These are phyloP conservation scores for Nicotiana noctiflora DNA, from an alignment of 257 asterid genomes.

Conservation along the genomic window DNA sequence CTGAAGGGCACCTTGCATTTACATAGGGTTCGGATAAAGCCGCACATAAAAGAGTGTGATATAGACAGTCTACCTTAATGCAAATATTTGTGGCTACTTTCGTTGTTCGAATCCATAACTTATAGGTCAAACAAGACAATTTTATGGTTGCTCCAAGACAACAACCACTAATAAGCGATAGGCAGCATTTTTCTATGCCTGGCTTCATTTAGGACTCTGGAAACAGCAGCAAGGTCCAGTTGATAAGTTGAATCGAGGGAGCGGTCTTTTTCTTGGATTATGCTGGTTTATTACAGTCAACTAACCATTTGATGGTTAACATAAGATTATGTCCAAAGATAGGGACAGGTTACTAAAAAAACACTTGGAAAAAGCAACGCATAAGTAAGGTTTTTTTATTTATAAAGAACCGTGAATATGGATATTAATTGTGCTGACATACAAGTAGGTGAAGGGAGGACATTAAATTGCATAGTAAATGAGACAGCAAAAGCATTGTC, in stretches of 20 bases:
- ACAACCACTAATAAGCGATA: background rate
- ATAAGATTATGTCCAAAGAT: background rate
- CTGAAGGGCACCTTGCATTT: too few relatives aligned
- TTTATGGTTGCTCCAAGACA: too few relatives aligned
- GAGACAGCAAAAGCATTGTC: conserved; percentile 16
- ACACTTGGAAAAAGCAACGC: background rate
- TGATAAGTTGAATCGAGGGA: background rate
- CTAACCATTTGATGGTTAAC: background rate
- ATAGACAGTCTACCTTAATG: too few relatives aligned
- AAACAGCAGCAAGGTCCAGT: background rate
- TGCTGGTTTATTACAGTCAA: background rate
- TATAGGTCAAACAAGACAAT: too few relatives aligned
- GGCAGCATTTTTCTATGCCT: background rate
- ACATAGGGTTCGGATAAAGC: too few relatives aligned
- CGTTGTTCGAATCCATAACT: too few relatives aligned
- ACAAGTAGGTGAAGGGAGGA: conserved; percentile 44
- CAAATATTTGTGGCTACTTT: too few relatives aligned
- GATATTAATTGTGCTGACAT: conserved; percentile 37
- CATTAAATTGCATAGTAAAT: conserved; percentile 41
- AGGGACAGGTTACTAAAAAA: background rate
- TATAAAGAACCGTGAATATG: background rate
- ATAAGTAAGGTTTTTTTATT: background rate
- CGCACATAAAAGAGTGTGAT: too few relatives aligned
- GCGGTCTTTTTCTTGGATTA: background rate
- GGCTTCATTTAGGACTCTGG: background rate